Evolutionary conservation across 2,329 filamentous ascomycete species (phyloP).

Genomic region (Penicillium sp.): DNA sequence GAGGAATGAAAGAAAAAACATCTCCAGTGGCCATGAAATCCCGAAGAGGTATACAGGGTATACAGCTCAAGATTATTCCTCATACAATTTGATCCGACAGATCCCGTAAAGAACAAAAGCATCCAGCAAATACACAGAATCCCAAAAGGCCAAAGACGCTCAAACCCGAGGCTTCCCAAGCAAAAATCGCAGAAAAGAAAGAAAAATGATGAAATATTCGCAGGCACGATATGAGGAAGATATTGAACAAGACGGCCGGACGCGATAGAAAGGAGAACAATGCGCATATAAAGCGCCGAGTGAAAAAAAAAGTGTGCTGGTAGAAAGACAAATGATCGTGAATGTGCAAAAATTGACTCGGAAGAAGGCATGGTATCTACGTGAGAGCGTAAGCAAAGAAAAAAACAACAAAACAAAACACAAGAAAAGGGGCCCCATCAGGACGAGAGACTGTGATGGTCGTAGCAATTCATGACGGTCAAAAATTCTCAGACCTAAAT

Average conservation of each 20-base stretch:
- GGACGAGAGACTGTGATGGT: slow-evolving; percentile 23
- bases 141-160: not conserved
- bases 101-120: slow-evolving; percentile 10
- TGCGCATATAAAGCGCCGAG: slow-evolving; percentile 13
- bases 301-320: slow-evolving; percentile 7
- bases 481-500: slow-evolving; percentile 45
- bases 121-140: not conserved
- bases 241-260: slow-evolving; percentile 14
- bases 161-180: slow-evolving; percentile 1
- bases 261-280: slow-evolving; percentile 8
- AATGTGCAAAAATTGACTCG: slow-evolving; percentile 23
- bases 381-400: slow-evolving; percentile 21
- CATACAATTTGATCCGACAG: slow-evolving; percentile 23
- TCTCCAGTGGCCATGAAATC: slow-evolving; percentile 7
- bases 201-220: slow-evolving; percentile 2
- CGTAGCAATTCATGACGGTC: slow-evolving; percentile 31
- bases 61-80: slow-evolving; percentile 16
- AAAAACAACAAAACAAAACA: too few relatives aligned
- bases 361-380: slow-evolving; percentile 26
- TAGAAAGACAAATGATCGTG: slow-evolving; percentile 18
- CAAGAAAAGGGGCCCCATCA: slow-evolving; percentile 19
- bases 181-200: slow-evolving; percentile 1
- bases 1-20: slow-evolving; percentile 4
- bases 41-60: not conserved
- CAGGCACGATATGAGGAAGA: slow-evolving; percentile 9